A percentile compares a stretch with the other conserved stretches of the same genome.
phyloP scores from a whole-genome alignment of 495 filamentous ascomycete genomes.

The Lophium mytilinum region DNA sequence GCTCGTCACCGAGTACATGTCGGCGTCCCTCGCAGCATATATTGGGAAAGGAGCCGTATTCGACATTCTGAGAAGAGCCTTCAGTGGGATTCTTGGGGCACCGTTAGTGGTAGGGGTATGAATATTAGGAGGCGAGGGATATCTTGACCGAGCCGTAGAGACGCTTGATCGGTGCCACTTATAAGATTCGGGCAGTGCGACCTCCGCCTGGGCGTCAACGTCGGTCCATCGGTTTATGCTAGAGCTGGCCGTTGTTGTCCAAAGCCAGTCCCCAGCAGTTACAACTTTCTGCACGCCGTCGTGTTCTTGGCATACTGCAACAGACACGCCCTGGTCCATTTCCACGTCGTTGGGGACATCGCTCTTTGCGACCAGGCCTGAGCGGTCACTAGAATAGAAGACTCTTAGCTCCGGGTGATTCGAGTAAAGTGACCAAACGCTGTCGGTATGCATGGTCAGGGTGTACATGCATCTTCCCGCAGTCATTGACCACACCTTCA shows the following conservation, averaged over 20 bases:
- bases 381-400: slow-evolving; percentile 90
- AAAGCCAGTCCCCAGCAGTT: slow-evolving; percentile 70
- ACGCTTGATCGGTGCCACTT: slow-evolving; percentile 30
- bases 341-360: slow-evolving; percentile 71
- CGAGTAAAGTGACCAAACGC: slow-evolving; percentile 93
- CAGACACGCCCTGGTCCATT: slow-evolving; percentile 79
- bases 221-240: slow-evolving; percentile 93
- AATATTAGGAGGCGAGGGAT: slow-evolving; percentile 19
- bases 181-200: slow-evolving; percentile 36
- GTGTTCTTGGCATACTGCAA: slow-evolving; percentile 85
- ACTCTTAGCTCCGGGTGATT: slow-evolving; percentile 76
- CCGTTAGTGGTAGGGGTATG: slow-evolving; percentile 32
- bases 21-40: slow-evolving; percentile 41
- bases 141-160: slow-evolving; percentile 19
- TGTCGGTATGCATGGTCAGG: slow-evolving; percentile 96
- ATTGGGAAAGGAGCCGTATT: slow-evolving; percentile 69
- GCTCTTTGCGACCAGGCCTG: slow-evolving; percentile 87
- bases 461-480: slow-evolving; percentile 95
- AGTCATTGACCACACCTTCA: slow-evolving; percentile 95
- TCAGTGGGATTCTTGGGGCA: slow-evolving; percentile 57
- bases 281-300: slow-evolving; percentile 82
- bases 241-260: slow-evolving; percentile 89
- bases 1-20: slow-evolving; percentile 43
- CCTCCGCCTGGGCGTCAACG: slow-evolving; percentile 63
- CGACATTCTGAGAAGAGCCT: slow-evolving; percentile 68